Percentiles rank a stretch among this genome's conserved stretches.
phyloP scores from a whole-genome alignment of 192 early-diverging fungal genomes.

The Spizellomyces sp. region DNA sequence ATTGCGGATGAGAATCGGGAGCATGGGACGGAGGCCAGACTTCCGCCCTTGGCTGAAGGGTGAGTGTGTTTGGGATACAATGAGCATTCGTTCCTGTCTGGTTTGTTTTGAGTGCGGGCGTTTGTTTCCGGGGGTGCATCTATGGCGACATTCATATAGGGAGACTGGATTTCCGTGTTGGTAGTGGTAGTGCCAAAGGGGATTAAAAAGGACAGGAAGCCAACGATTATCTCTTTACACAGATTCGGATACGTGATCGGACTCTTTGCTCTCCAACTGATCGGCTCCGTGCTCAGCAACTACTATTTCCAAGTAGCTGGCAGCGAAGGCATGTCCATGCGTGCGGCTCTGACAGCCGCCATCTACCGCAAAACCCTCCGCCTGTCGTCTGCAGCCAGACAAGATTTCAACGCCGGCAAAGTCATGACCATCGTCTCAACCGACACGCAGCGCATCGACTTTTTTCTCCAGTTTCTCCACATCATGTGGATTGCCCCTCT shows the following conservation, averaged over 20 bases:
- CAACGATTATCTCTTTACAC: conserved; percentile 5
- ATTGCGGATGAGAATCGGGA: not conserved
- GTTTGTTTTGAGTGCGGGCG: too few species aligned
- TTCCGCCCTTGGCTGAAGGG: conserved; percentile 27
- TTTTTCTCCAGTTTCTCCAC: conserved; percentile 40
- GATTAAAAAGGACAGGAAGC: not conserved
- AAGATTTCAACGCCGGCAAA: conserved; percentile 61
- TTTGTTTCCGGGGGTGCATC: not conserved
- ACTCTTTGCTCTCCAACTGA: conserved; percentile 27
- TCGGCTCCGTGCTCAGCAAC: conserved; percentile 35
- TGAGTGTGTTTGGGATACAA: conserved; percentile 2
- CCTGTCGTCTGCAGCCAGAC: conserved; percentile 53
- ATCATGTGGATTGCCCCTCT: conserved; percentile 50
- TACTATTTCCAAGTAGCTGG: conserved; percentile 46
- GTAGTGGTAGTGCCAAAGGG: too few species aligned
- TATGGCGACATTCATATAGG: too few species aligned
- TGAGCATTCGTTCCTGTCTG: too few species aligned
- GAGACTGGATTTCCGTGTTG: too few species aligned
- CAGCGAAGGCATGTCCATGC: conserved; percentile 47
- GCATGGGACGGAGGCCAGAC: conserved; percentile 8
- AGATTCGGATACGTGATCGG: conserved; percentile 38
- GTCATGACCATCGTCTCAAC: conserved; percentile 68
- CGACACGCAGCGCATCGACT: conserved; percentile 65
- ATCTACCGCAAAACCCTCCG: conserved; percentile 64
- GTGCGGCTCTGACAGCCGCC: conserved; percentile 50